phyloP scores from a whole-genome alignment of 202 grass and related monocot species.

The Hordeum pubiflorum region DNA sequence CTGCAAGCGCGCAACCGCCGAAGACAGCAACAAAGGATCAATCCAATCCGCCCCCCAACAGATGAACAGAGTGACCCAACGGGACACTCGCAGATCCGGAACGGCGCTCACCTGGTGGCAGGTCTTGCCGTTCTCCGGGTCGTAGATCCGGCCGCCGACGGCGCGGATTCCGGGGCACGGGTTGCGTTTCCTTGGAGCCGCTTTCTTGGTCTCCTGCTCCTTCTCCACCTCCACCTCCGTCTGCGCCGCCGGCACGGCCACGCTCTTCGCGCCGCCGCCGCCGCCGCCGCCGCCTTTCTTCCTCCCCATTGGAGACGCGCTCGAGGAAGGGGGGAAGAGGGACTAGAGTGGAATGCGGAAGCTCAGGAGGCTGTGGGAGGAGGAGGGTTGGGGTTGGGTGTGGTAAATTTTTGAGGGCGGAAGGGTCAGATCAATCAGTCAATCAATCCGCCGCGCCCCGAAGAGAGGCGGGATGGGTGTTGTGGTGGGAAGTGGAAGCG shows the following conservation, averaged over 20 bases:
- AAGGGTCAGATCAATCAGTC: not conserved
- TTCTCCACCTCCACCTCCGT: not conserved
- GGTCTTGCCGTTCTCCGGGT: conserved; percentile 73
- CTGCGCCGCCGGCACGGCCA: not conserved
- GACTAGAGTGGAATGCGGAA: not conserved
- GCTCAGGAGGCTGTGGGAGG: not conserved
- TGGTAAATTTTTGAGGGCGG: not conserved
- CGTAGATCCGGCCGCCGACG: conserved; percentile 63
- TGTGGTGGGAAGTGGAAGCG: no score
- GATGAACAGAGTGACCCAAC: not conserved
- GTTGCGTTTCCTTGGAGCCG: conserved; percentile 36
- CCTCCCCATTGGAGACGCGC: not conserved
- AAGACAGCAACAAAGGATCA: not conserved
- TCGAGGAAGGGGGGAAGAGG: not conserved
- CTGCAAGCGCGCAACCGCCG: conserved; percentile 21
- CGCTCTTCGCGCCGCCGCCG: not conserved
- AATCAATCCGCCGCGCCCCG: not conserved
- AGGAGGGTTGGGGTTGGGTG: not conserved
- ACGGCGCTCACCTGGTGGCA: conserved; percentile 70
- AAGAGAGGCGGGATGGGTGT: not conserved
- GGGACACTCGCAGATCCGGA: not conserved
- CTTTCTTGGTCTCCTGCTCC: not conserved
- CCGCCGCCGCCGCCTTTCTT: not conserved
- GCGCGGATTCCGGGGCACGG: conserved; percentile 44
- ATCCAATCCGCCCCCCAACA: not conserved